phyloP scores from a whole-genome alignment of 1,284 basidiomycete species.

The Spongispora temasekensis region DNA sequence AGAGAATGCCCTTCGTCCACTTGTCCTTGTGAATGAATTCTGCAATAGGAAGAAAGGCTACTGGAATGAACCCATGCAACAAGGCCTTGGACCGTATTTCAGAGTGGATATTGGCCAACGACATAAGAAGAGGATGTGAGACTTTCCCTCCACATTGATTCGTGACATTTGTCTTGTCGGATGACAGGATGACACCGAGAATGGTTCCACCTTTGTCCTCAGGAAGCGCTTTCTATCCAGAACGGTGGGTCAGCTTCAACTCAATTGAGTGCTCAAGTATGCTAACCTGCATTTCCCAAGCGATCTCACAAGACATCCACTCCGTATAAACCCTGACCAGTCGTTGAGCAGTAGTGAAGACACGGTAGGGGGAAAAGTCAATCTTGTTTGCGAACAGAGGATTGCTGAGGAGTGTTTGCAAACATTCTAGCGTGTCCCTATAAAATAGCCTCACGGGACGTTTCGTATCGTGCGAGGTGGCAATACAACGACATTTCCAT shows the following conservation, averaged over 20 bases:
- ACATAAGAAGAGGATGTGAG: slow-evolving; percentile 37
- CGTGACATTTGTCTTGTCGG: slow-evolving; percentile 38
- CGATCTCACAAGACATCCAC: background rate
- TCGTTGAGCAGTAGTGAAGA: background rate
- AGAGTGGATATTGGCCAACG: slow-evolving; percentile 34
- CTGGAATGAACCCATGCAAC: slow-evolving; percentile 28
- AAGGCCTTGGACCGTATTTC: slow-evolving; percentile 31
- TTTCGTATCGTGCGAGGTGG: background rate
- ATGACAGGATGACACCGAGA: slow-evolving; percentile 27
- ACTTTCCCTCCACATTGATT: slow-evolving; percentile 30
- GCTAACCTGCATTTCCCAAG: slow-evolving; percentile 10
- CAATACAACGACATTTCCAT: slow-evolving; percentile 1
- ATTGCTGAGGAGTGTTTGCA: slow-evolving; percentile 1
- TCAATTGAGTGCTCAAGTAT: background rate
- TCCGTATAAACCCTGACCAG: background rate
- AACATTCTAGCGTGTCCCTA: background rate
- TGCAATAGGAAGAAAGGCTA: slow-evolving; percentile 35
- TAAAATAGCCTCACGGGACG: background rate
- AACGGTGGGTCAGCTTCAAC: background rate
- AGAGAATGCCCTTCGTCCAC: background rate
- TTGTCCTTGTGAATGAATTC: slow-evolving; percentile 21
- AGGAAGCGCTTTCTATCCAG: background rate
- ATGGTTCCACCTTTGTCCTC: slow-evolving; percentile 1
- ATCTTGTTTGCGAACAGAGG: background rate
- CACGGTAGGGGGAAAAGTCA: background rate